Evolutionary conservation across 176 grass and related monocot genomes (phyloP), one percentile per base, ranked within the genome.

Genomic region (Triticum dicoccoides): DNA sequence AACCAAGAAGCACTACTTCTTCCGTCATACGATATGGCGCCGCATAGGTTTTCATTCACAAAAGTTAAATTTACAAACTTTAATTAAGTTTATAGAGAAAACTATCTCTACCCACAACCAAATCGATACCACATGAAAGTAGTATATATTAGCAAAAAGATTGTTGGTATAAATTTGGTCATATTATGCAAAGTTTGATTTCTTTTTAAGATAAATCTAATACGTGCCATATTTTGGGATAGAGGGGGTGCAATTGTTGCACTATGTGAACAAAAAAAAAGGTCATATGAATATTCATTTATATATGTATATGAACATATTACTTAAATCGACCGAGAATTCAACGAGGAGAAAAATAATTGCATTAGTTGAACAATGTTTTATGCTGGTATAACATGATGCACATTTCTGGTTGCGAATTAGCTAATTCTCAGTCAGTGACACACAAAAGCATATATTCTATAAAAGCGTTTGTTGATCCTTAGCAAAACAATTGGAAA

Each of bases 11-110:
- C 51, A 45, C 1, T 12, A 54, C 1, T 54, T 2, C 14, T 54
- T 54, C 0, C 5, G 1, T 54, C 0, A 0, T 14, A 54, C 15
- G 0, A 54, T 0, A 54, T 54, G 0, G 54, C 0, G 18, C 17
- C 54, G 4, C 52, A 8, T 58, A 0, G 6, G 52, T 58, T 58
- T 58, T 8, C 18, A 0, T 27, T 27, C 25, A 27, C 15, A 58
- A 8, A 58, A 58, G 0, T 58, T 6, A 58, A 8, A 17, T 51
- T 51, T 14, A 49, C 45, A 15, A 5, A 51, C 14, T 52, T 52
- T 52, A 52, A 52, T 4, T 0, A 52, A 15, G 49, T 52, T 52
- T 52, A 17, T 52, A 52, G 18, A 20, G 0, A 52, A 8, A 20
- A 20, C 15, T 56, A 7, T 7, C 52, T 20, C 0, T 56, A 20